Conservation (phyloP, 2,329 filamentous ascomycete genomes). For the Leptographium radiaticola region DNA sequence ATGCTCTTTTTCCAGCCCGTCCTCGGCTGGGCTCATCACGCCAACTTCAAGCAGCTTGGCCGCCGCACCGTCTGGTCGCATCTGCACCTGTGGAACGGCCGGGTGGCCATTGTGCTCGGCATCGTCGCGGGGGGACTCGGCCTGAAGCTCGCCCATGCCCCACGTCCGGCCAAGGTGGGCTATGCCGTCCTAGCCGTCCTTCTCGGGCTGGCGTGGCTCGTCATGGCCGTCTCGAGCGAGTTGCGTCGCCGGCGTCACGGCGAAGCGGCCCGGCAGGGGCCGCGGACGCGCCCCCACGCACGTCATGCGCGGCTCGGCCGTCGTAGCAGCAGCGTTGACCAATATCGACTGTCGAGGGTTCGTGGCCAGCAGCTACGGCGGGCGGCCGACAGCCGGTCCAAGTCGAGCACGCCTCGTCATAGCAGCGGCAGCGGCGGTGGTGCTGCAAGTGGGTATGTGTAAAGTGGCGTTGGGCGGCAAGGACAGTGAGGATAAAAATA, state of each 20-base stretch:
- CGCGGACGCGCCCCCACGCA: too few species aligned
- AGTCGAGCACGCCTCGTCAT: too few species aligned
- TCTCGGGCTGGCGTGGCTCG: conserved; percentile 24
- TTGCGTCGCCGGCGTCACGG: conserved; percentile 9
- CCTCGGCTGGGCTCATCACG: conserved; percentile 29
- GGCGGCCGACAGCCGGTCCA: too few species aligned
- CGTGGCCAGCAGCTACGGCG: too few species aligned
- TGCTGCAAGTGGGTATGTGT: too few species aligned
- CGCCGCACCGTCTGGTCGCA: conserved; percentile 28
- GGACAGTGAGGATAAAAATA: too few species aligned
- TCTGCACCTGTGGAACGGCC: conserved; percentile 30
- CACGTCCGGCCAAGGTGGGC: conserved; percentile 16
- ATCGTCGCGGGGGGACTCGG: conserved; percentile 33
- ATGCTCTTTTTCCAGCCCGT: conserved; percentile 27
- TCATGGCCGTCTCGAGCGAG: conserved; percentile 20
- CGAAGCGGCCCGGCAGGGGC: too few species aligned
- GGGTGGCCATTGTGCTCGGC: conserved; percentile 24
- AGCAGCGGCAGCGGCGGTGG: too few species aligned
- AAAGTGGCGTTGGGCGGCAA: too few species aligned
- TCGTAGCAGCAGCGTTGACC: too few species aligned
- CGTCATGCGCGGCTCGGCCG: too few species aligned
- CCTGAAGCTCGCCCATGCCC: conserved; percentile 22
- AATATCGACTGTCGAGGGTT: too few species aligned
- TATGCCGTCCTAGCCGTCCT: conserved; percentile 26
- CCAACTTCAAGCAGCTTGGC: conserved; percentile 21